Evolutionary conservation across 2,329 filamentous ascomycete genomes (phyloP).

Genomic region (Alternaria panax): DNA sequence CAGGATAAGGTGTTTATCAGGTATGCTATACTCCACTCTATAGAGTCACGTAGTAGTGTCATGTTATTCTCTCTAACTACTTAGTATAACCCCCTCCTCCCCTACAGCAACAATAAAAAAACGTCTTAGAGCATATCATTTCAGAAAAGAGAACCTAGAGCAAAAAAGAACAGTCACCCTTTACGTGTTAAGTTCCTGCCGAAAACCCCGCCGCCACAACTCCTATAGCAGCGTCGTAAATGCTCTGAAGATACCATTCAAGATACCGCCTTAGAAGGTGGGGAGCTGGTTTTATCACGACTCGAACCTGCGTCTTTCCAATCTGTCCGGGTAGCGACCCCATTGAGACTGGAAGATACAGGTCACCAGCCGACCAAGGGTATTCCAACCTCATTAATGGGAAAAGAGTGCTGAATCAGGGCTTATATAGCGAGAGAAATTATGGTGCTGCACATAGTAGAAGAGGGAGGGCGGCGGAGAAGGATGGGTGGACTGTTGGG

Average conservation of each 20-base stretch:
- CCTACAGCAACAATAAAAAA: neutral
- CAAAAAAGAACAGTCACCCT: slow-evolving; percentile 5
- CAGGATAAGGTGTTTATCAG: neutral
- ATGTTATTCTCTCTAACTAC: neutral
- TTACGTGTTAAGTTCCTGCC: neutral
- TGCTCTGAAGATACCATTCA: neutral
- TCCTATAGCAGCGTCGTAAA: neutral
- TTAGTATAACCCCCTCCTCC: neutral
- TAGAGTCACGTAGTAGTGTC: neutral
- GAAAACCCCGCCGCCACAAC: neutral
- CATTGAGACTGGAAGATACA: neutral
- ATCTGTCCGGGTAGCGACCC: neutral
- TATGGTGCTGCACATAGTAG: neutral
- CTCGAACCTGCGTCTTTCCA: neutral
- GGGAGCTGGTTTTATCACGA: neutral
- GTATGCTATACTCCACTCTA: neutral
- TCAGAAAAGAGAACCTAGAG: neutral
- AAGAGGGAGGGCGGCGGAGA: no score
- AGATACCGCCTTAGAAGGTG: neutral
- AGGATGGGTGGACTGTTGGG: neutral
- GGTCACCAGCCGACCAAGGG: neutral
- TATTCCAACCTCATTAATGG: neutral
- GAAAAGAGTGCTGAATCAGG: neutral
- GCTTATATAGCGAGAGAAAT: neutral
- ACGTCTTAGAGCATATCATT: neutral